phyloP scores from a whole-genome alignment of 2,329 filamentous ascomycete species.

The Botryotinia convoluta region DNA sequence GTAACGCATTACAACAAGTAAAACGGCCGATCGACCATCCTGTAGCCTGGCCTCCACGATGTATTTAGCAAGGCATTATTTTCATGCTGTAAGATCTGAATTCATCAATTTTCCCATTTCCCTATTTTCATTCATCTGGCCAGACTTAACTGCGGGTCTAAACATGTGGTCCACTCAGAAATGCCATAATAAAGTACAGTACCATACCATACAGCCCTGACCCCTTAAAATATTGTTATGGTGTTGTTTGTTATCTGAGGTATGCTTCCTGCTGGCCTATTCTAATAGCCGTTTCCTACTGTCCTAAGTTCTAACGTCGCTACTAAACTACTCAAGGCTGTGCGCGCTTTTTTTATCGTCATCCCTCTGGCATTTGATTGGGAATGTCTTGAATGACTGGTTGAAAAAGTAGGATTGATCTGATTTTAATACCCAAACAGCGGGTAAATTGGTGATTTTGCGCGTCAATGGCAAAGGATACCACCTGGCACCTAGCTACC shows the following conservation, averaged over 20 bases:
- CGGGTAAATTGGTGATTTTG: conserved; percentile 5
- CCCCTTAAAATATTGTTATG: not conserved
- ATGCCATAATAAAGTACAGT: not conserved
- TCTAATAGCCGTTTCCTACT: not conserved
- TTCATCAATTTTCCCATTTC: not conserved
- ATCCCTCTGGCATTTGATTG: not conserved
- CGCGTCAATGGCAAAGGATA: conserved; percentile 15
- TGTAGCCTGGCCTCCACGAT: not conserved
- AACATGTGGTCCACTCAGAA: not conserved
- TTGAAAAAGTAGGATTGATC: not conserved
- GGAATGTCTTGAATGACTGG: not conserved
- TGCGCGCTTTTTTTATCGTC: not conserved
- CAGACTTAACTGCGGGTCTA: conserved; percentile 15
- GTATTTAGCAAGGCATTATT: not conserved
- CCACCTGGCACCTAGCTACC: not conserved
- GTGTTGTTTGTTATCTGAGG: not conserved
- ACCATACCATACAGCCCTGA: not conserved
- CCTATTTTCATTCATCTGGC: conserved; percentile 11
- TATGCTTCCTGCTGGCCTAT: not conserved
- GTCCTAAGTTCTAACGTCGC: not conserved
- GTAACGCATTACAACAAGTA: not conserved
- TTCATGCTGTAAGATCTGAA: conserved; percentile 14
- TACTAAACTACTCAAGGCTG: not conserved
- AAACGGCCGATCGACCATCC: not conserved
- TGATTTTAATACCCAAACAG: not conserved